Evolutionary conservation across 495 filamentous ascomycete species (phyloP).

Genomic region (Neurospora sp.): DNA sequence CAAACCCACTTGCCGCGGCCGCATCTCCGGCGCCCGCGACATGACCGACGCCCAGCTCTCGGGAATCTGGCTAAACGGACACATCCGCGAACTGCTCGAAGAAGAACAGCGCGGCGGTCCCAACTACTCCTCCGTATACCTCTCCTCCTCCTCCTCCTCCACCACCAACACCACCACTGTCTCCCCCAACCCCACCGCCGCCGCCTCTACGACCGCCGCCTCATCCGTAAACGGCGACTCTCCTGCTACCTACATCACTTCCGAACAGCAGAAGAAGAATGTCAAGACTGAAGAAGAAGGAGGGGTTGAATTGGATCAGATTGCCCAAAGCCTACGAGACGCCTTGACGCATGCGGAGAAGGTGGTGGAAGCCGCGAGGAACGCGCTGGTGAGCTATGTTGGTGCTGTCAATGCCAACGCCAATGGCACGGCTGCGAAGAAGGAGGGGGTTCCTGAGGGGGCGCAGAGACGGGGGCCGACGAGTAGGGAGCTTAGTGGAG

Average conservation of each 20-base stretch:
- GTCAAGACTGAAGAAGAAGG: background rate
- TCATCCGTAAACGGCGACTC: conserved; percentile 3
- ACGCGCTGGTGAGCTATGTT: conserved; percentile 26
- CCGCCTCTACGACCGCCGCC: background rate
- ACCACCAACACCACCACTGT: conserved; percentile 4
- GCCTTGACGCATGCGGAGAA: conserved; percentile 30
- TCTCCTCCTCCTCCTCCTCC: background rate
- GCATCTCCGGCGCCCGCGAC: conserved; percentile 43
- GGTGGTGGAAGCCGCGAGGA: conserved; percentile 26
- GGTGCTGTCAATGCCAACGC: background rate
- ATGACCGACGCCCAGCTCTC: conserved; percentile 37
- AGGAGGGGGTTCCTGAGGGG: conserved; percentile 6
- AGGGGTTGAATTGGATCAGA: conserved; percentile 9
- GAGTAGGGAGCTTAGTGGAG: conserved; percentile 40
- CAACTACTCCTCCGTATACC: background rate
- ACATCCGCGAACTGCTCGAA: conserved; percentile 42
- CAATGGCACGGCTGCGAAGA: background rate
- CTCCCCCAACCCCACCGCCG: background rate
- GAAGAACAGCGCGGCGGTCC: conserved; percentile 17
- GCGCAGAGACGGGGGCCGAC: conserved; percentile 31
- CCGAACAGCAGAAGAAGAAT: background rate
- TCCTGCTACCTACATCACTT: background rate
- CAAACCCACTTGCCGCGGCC: conserved; percentile 37
- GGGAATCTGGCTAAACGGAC: conserved; percentile 43
- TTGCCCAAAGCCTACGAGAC: conserved; percentile 21